Base-by-base conservation (phyloP, 352 stramenopile genomes). In the Phytophthora crassamura region DNA sequence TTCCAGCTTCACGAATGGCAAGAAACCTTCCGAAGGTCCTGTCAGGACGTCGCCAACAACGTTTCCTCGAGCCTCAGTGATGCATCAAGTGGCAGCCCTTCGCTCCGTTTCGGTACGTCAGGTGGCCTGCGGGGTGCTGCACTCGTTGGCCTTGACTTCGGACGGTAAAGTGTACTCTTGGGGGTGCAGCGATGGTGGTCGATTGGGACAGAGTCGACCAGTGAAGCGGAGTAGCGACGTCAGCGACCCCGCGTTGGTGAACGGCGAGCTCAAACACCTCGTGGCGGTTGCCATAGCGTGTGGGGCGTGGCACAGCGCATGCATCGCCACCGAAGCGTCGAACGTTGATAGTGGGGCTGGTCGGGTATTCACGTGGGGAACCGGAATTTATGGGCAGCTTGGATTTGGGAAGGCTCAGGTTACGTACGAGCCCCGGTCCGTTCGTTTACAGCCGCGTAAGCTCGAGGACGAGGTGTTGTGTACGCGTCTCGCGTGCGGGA, bases 131-230 rank as follows among this genome's bases (percentile, higher is more conserved):
- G 97, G 97, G 0, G 93, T 92, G 15, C 67, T 98, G 30, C 93
- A 98, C 69, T 97, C 83, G 42, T 74, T 98, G 62, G 94, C 85
- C 5, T 69, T 98, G 4, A 94, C 84, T 2, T 65, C 74, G 0
- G 78, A 97, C 28, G 97, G 97, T 2, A 71, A 84, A 10, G 82
- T 99, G 1, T 99, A 91, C 64, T 90, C 93, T 2, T 99, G 96
- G 94, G 97, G 97, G 10, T 97, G 87, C 70, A 94, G 83, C 45
- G 97, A 99, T 62, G 94, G 86, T 22, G 82, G 84, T 4, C 65
- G 82, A 25, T 78, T 93, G n/a, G 80, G 78, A 1, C 73, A 72
- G 2, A 72, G 74, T 11, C 30, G 50, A 38, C 16, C 28, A 33
- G 39, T 57, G 54, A 70, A 60, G 34, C 39, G 28, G n/a, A 61